Evolutionary conservation across 2,329 filamentous ascomycete genomes (phyloP), one percentile per base, ranked within the genome.

Genomic region (Fusarium luffae): DNA sequence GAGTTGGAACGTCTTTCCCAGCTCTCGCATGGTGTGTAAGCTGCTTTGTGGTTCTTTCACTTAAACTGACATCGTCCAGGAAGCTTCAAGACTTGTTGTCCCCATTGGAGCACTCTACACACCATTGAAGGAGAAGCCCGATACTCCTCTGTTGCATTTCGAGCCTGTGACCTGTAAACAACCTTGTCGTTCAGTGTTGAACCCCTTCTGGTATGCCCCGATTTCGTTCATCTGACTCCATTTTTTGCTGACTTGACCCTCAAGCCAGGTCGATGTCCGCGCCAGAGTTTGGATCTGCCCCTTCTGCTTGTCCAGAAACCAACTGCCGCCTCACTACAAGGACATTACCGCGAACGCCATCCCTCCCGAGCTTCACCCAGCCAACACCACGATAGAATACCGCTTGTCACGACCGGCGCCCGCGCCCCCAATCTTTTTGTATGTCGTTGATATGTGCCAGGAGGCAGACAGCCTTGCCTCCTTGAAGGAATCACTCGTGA

Each of bases 1-100:
- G 72, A 98, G 95, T 83, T 99, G 96, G 96, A 99, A 99, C 80
- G 97, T 97, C 66, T 97, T 99, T 78, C 96, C 96, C 51, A 98
- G 94, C 85, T 95, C 95, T 77, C 93, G 96, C 80, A 98, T 99
- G 94, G 94, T 93, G 75, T 75, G 87, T 43, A 83, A 12, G 32
- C n/a, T 44, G 23, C 34, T 27, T 14, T 12, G 13, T 27, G 14
- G 18, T 49, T 42, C 32, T 10, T 23, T 28, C 19, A 5, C 28
- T 27, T 30, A 12, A 37, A 34, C 70, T 74, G 19, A 74, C 49
- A 23, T 30, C 25, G 12, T 61, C 44, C 64, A 97, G 93, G 94
- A 98, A 90, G 94, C 94, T 59, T 97, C 94, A 64, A 89, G 94
- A 66, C 89, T 98, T 56, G 94, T 98, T 69, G 96, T 98, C 37